These are phyloP conservation scores for Camillea tinctor DNA, from an alignment of 2,329 filamentous ascomycete genomes.

Conservation along the genomic window DNA sequence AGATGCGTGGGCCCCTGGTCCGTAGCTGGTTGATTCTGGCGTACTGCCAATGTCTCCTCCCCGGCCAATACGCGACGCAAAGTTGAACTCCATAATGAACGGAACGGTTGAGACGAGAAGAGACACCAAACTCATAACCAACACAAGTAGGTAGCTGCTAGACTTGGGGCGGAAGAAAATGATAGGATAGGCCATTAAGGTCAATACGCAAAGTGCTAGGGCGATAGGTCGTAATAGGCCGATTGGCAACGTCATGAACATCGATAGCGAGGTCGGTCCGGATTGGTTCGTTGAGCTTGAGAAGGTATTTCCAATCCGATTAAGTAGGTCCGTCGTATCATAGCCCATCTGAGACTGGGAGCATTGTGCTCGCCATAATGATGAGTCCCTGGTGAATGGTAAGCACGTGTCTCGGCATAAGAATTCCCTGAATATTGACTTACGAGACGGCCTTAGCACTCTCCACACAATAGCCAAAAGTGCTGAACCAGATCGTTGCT, in stretches of 20 bases:
- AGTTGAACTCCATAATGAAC: constrained; percentile 5
- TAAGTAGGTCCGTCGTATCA: not conserved
- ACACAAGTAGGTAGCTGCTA: constrained; percentile 1
- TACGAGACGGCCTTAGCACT: constrained; percentile 3
- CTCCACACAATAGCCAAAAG: constrained; percentile 10
- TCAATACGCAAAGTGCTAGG: constrained; percentile 4
- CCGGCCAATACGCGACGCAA: constrained; percentile 1
- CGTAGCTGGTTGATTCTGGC: not conserved
- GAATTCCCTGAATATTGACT: constrained; percentile 4
- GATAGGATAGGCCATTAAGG: constrained; percentile 5
- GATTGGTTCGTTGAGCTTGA: not conserved
- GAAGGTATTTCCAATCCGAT: not conserved
- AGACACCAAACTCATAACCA: constrained; percentile 3
- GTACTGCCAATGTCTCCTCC: not conserved
- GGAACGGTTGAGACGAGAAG: constrained; percentile 8
- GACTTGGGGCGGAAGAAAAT: constrained; percentile 2
- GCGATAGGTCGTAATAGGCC: constrained; percentile 4
- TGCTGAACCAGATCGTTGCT: constrained; percentile 13
- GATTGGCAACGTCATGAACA: constrained; percentile 3
- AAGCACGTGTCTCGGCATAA: not conserved
- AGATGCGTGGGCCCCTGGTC: constrained; percentile 3
- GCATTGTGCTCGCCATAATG: not conserved
- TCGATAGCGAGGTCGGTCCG: not conserved
- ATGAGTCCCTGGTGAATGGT: not conserved
- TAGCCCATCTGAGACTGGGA: constrained; percentile 6